Base-by-base conservation (phyloP, 2,329 filamentous ascomycete species). In the Fusarium sp. region DNA sequence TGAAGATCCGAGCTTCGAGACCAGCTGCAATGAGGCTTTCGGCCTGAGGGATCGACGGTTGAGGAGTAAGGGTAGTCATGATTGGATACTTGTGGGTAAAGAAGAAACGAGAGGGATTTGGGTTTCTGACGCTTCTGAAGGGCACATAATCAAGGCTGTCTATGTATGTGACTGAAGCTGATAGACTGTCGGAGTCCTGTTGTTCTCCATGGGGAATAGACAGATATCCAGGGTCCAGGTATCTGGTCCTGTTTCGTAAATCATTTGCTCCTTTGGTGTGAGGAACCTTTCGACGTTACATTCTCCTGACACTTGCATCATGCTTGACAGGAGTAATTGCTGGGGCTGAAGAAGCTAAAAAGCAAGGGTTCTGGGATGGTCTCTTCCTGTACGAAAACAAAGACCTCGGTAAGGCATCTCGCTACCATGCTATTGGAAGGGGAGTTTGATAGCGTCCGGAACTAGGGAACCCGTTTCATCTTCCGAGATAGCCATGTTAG, bases 1-100 rank as follows among this genome's bases (percentile, higher is more conserved):
- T 36, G n/a, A 72, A 45, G 28, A 74, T 47, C 1, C 51, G 63
- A 20, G 67, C 42, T 30, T 62, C 53, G 9, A 74, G 68, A 6
- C 71, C 71, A 45, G 68, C 71, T 14, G 35, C 60, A 12, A 72
- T 14, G 3, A 74, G 68, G 20, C 54, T 42, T 42, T 69, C 50
- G 3, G 63, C 63, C 15, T 61, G 47, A n/a, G 63, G 47, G 24
- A 63, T 60, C n/a, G n/a, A n/a, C 39, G 28, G 20, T 12, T 53
- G 36, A 26, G 61, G 50, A 30, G 30, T 22, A 28, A 65, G 32
- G 51, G 60, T 30, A 26, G 35, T 56, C 62, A 74, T 74, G 28
- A 28, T 69, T 63, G 26, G 54, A 26, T 30, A 13, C 14, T 39
- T 41, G 20, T 42, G 28, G 32, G 14, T 26, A 54, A 35, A 26